These are phyloP conservation scores for Alnus glutinosa DNA, from an alignment of 306 rosid genomes.

Conservation along the genomic window DNA sequence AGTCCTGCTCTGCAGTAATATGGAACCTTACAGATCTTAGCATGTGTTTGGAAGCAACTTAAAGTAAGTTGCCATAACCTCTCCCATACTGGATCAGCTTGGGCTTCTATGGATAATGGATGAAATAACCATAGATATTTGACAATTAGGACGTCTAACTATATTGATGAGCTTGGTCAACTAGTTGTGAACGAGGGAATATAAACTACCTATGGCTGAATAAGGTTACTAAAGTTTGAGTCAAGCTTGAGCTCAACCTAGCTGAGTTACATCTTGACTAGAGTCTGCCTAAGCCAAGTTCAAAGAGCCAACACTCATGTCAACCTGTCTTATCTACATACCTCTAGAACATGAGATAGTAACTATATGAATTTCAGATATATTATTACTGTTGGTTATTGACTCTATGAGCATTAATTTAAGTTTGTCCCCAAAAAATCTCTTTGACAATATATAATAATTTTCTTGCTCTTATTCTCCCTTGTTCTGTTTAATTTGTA, in stretches of 20 bases:
- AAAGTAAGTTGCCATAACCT: neutral
- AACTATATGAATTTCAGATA: neutral
- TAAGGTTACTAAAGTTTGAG: neutral
- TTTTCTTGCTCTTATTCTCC: conserved; percentile 22
- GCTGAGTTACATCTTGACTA: neutral
- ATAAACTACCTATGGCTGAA: neutral
- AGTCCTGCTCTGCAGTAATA: neutral
- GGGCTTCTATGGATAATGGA: too few species aligned
- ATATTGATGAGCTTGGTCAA: neutral
- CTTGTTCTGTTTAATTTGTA: conserved; percentile 26
- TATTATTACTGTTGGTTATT: neutral
- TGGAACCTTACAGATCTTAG: neutral
- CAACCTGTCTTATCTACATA: neutral
- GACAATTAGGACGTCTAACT: too few species aligned
- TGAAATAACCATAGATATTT: too few species aligned
- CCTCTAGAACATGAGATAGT: neutral
- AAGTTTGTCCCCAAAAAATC: neutral
- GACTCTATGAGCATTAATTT: conserved; percentile 4
- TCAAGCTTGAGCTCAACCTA: neutral
- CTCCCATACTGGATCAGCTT: neutral
- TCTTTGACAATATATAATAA: conserved; percentile 1
- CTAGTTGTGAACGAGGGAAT: neutral
- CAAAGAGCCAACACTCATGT: neutral
- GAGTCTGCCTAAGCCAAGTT: neutral
- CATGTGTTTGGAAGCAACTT: neutral